Conservation (phyloP, 2,329 filamentous ascomycete species). For the Trichoderma sp. region DNA sequence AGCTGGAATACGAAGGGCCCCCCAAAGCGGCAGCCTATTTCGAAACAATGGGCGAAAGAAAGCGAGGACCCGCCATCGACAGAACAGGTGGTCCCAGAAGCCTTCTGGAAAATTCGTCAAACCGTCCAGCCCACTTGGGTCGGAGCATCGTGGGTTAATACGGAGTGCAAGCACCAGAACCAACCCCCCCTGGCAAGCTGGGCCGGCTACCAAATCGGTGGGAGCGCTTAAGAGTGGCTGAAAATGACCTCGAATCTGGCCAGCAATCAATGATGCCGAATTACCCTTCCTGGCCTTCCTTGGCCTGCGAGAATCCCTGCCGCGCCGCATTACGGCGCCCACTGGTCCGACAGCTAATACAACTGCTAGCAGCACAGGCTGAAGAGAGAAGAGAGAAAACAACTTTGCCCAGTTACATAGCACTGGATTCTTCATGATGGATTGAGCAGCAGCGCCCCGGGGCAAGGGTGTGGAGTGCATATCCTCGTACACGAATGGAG, state of each 20-base stretch:
- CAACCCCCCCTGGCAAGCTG: conserved; percentile 3
- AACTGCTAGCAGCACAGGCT: not conserved
- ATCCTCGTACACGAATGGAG: not conserved
- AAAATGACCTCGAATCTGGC: conserved; percentile 10
- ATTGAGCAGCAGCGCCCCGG: not conserved
- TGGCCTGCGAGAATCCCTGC: not conserved
- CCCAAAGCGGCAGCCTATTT: not conserved
- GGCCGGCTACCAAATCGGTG: conserved; percentile 18
- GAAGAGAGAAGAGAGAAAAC: not conserved
- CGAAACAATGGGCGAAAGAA: not conserved
- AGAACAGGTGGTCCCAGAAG: not conserved
- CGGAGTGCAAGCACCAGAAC: not conserved
- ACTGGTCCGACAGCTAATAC: conserved; percentile 4
- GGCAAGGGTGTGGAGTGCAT: not conserved
- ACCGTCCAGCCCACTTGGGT: conserved; percentile 12
- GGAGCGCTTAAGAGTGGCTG: conserved; percentile 13
- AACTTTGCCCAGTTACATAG: not conserved
- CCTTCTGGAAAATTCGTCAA: conserved; percentile 16
- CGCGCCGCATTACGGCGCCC: conserved; percentile 6
- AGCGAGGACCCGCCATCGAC: not conserved
- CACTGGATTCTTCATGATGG: not conserved
- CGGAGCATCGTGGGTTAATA: conserved; percentile 5
- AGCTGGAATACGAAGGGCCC: not conserved
- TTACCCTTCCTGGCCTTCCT: not conserved
- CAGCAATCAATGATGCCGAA: conserved; percentile 1